Base-by-base conservation (phyloP, 495 filamentous ascomycete species). In the Xylaria acuta region DNA sequence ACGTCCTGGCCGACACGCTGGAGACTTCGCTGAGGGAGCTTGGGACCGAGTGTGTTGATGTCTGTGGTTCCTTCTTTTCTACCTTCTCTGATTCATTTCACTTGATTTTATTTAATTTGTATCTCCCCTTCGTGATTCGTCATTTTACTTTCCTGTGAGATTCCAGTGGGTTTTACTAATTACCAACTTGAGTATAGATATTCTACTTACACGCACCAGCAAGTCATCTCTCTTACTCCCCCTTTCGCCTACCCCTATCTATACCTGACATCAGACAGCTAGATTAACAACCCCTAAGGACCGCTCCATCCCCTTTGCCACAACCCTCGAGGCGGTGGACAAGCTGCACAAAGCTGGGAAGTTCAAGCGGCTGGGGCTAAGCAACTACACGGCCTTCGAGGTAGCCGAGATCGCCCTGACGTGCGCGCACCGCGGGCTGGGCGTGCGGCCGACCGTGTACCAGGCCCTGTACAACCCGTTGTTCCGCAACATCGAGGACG, bases 341-440 rank as follows among this genome's bases (percentile, higher is more conserved):
- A 85, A 91, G 73, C 79, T 94, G 51, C 89, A 95, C 79, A 90
- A 91, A 77, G 86, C 91, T 73, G 93, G 94, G 11, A 95, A 94
- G 74, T 96, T 97, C 80, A 87, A 90, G 22, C 84, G 90, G 69
- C 79, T 97, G 3, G 93, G 92, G 3, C 76, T 97, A 66, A 90
- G 87, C 68, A 97, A 95, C 79, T 97, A 86, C 75, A 90, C 93
- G 1, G 88, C 93, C 12, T 95, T 92, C 80, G 93, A 97, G 77
- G 92, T 97, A 1, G 93, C 94, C 1, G 94, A 96, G 81, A 85
- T 94, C 25, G 91, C 89, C 7, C 91, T 91, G 71, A 86, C 88
- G 43, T 94, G 92, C 79, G 88, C 88, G 64, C 86, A 90, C 79
- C 86, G 89, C 64, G 90, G 90, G 7, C 92, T 88, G 86, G 6